Evolutionary conservation across 1,284 basidiomycete genomes (phyloP), one percentile per base, ranked within the genome.

Genomic region (Abortiporus biennis): DNA sequence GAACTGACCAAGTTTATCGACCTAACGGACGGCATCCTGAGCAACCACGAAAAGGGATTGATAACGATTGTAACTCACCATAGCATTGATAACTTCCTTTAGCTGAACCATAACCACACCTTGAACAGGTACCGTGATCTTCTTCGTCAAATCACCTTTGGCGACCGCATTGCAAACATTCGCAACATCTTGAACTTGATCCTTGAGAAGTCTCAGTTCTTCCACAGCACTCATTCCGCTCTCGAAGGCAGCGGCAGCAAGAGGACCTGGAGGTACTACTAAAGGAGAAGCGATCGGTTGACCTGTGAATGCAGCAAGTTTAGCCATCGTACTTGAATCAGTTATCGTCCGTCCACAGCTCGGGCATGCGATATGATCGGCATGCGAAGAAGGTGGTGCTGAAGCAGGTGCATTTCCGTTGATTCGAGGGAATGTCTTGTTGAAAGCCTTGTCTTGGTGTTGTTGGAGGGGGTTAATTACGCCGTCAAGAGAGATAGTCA

Each of bases 21-120:
- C 78, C 76, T 79, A 44, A 6, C 24, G 38, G 43, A n/a, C n/a
- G n/a, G n/a, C n/a, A 29, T 29, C 42, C 33, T 16, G 15, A 11
- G 20, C 15, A 21, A 20, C 17, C 33, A 35, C 13, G 17, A 35
- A 19, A 9, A 29, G 27, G 27, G 9, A 29, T 29, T n/a, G 27
- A 29, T 9, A 29, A 29, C 27, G 27, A 29, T 8, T 42, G 42
- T 36, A 31, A 54, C 59, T 43, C 64, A 91, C 91, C 91, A 98
- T 97, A 34, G 86, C 85, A 59, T 98, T 98, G 71, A 98, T 96
- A 54, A 95, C 93, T 53, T 97, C 92, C 73, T 97, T 97, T 57
- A 98, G 80, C 65, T 96, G 91, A 15, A 94, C 87, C 92, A 99
- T 96, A 47, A 95, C 91, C 46, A 89, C 87, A 51, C 94, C 94